Conservation (phyloP, 2,329 filamentous ascomycete genomes). For the Diaporthe batatas region DNA sequence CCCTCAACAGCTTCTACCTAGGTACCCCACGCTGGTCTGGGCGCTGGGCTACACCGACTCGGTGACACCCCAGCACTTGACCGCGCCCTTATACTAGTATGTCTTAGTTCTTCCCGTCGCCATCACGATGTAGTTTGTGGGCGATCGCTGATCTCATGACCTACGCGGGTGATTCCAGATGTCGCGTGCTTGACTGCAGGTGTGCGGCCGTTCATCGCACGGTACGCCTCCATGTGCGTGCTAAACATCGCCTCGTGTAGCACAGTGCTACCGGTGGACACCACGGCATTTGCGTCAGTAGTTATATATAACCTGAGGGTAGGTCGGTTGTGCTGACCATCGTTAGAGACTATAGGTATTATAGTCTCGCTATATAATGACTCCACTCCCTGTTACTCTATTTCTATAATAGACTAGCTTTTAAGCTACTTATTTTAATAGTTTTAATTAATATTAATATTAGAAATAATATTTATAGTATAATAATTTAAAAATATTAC, state of each 20-base stretch:
- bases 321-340: constrained; percentile 2
- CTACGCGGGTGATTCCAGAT: neutral
- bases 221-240: constrained; percentile 12
- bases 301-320: neutral
- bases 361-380: no score
- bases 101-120: constrained; percentile 7
- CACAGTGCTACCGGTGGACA: constrained; percentile 4
- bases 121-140: neutral
- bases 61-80: constrained; percentile 59
- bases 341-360: no score
- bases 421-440: no score
- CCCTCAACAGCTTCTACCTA: constrained; percentile 61
- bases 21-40: constrained; percentile 57
- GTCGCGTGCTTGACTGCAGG: neutral
- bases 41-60: constrained; percentile 58
- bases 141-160: constrained; percentile 15
- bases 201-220: neutral
- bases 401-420: no score
- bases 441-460: no score
- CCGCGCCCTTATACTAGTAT: constrained; percentile 45
- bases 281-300: neutral
- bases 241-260: constrained; percentile 3
- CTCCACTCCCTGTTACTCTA: no score
- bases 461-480: no score
- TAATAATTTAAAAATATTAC: no score